Evolutionary conservation across 2,329 filamentous ascomycete species (phyloP), one percentile per base, ranked within the genome.

Genomic region (Metarhizium sp.): DNA sequence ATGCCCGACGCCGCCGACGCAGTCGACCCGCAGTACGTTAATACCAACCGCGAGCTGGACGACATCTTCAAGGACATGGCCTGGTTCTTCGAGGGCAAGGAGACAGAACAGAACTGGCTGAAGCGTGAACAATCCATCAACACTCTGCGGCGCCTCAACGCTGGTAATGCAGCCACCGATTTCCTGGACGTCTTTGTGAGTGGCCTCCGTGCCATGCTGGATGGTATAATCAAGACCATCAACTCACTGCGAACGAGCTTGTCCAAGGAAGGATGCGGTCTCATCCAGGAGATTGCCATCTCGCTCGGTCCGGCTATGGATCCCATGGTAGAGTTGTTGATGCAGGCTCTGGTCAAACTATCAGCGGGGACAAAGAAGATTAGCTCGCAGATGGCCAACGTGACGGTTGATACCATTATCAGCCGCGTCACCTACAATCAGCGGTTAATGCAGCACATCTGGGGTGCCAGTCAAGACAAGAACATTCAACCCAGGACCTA

Each of bases 301-400:
- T 84, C 80, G 8, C 84, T 89, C 49, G 91, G 91, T 0, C 79
- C 90, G 1, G 86, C 80, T 45, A 84, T 96, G 64, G 92, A 97
- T 64, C 81, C 87, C 11, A 88, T 95, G 84, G 87, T 94, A 7
- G 92, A 97, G 71, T 82, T 96, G 52, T 78, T 96, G 25, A 82
- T 97, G 72, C 91, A 96, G 66, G 87, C 84, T 32, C 83, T 96
- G 63, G 84, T 97, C 73, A 96, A 96, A 71, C 81, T 96, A 59
- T 92, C 87, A 61, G 90, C 86, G 10, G 86, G 85, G 29, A 95
- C 92, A 50, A 99, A 99, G 72, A 95, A 95, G 70, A 96, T 99
- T 62, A 85, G 83, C 56, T 90, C 90, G 0, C 86, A 95, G 64
- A 86, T 88, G 60, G 92, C 89, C 53, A 92, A 95, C 65, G 69